A percentile compares a stretch with the other conserved stretches of the same genome.
These are phyloP conservation scores for Aquilaria sinensis DNA, from an alignment of 345 rosid species.

Conservation along the genomic window DNA sequence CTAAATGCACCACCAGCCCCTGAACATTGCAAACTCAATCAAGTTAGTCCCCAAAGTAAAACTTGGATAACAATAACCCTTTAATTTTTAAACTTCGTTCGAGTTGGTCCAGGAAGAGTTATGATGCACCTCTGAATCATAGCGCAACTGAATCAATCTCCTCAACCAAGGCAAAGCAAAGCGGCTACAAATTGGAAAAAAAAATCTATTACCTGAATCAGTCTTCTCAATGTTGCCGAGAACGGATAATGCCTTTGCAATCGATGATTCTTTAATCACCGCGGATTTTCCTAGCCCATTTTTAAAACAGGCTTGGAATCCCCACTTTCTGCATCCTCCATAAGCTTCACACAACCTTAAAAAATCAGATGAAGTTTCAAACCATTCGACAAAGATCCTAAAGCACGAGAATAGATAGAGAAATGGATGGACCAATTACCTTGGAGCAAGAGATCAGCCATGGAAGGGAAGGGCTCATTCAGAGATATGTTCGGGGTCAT, in stretches of 20 bases:
- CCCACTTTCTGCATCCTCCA: slow-evolving; percentile 23
- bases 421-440: slow-evolving; percentile 2
- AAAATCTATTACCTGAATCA: no score
- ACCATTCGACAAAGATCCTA: slow-evolving; percentile 31
- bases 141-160: no score
- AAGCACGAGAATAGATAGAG: slow-evolving; percentile 8
- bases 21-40: no score
- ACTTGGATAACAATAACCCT: no score
- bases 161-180: no score
- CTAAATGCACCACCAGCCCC: no score
- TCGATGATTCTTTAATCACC: slow-evolving; percentile 53
- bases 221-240: slow-evolving; percentile 17
- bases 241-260: slow-evolving; percentile 53
- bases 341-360: slow-evolving; percentile 35
- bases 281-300: slow-evolving; percentile 63
- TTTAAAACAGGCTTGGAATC: slow-evolving; percentile 41
- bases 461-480: background rate
- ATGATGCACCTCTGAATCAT: no score
- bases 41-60: no score
- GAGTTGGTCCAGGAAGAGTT: no score
- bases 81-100: no score
- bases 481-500: background rate
- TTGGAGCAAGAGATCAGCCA: no score
- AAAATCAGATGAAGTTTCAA: background rate
- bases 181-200: no score